Evolutionary conservation across 2,329 filamentous ascomycete genomes (phyloP).

Genomic region (Drechslera avenae): DNA sequence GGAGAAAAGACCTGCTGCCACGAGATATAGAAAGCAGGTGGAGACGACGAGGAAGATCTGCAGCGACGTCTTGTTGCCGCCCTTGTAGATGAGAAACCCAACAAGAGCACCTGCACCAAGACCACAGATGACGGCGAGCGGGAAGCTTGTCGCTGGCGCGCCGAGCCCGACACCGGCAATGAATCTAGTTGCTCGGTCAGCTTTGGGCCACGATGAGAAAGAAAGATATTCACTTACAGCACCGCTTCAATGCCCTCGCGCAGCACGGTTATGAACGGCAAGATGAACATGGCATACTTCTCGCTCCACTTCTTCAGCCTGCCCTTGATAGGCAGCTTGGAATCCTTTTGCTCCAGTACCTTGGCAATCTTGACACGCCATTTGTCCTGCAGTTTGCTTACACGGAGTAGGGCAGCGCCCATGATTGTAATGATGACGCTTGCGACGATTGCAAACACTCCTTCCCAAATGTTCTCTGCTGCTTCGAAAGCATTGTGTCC

Average conservation of each 20-base stretch:
- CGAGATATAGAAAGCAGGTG: slow-evolving; percentile 82
- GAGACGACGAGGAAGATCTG: slow-evolving; percentile 82
- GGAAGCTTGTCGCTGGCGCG: slow-evolving; percentile 75
- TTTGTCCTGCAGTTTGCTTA: slow-evolving; percentile 83
- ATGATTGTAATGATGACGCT: slow-evolving; percentile 80
- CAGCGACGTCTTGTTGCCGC: slow-evolving; percentile 67
- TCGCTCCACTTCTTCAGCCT: slow-evolving; percentile 68
- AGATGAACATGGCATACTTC: slow-evolving; percentile 83
- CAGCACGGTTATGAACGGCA: slow-evolving; percentile 87
- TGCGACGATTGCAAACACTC: slow-evolving; percentile 75
- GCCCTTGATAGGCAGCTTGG: slow-evolving; percentile 44
- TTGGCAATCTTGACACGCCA: slow-evolving; percentile 83
- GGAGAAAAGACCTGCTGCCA: slow-evolving; percentile 82
- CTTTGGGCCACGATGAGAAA: background rate
- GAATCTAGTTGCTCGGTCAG: slow-evolving; percentile 55
- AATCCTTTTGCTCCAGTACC: slow-evolving; percentile 64
- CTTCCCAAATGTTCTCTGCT: slow-evolving; percentile 81
- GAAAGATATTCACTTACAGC: slow-evolving; percentile 51
- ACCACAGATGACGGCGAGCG: slow-evolving; percentile 75
- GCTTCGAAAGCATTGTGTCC: slow-evolving; percentile 69
- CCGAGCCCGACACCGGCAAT: slow-evolving; percentile 82
- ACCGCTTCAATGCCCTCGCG: slow-evolving; percentile 86
- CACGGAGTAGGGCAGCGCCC: slow-evolving; percentile 77
- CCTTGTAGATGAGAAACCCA: slow-evolving; percentile 77
- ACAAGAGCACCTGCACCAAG: slow-evolving; percentile 68